Conservation (phyloP, 208 protist species). For the Trypanosoma conorhini region DNA sequence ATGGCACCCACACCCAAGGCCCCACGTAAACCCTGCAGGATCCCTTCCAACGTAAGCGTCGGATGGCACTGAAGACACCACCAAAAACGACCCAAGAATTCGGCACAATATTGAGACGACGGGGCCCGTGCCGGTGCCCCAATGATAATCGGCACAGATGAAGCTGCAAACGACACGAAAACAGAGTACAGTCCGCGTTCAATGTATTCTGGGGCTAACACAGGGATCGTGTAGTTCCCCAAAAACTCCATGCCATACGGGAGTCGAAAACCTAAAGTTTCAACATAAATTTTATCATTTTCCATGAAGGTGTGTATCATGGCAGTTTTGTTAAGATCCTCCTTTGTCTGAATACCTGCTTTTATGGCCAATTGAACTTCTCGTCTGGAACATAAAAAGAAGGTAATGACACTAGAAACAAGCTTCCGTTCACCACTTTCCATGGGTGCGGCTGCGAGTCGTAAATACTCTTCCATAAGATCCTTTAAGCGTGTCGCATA, state of each 20-base stretch:
- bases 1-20: conserved; percentile 59
- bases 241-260: conserved; percentile 84
- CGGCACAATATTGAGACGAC: conserved; percentile 25
- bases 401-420: conserved; percentile 51
- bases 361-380: conserved; percentile 56
- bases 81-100: conserved; percentile 64
- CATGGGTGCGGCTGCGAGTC: conserved; percentile 31
- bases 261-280: conserved; percentile 55
- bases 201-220: conserved; percentile 46
- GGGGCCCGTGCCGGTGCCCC: conserved; percentile 2
- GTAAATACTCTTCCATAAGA: conserved; percentile 53
- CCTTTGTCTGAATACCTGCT: conserved; percentile 42
- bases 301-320: conserved; percentile 79
- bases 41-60: conserved; percentile 32
- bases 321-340: conserved; percentile 63
- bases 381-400: conserved; percentile 47
- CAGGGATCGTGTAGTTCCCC: conserved; percentile 50
- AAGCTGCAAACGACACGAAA: conserved; percentile 26
- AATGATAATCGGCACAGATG: conserved; percentile 24
- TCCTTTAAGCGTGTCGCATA: conserved; percentile 56
- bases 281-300: conserved; percentile 48
- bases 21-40: conserved; percentile 54
- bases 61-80: conserved; percentile 54
- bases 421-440: conserved; percentile 19
- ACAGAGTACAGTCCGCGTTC: conserved; percentile 30